Evolutionary conservation across 441 rosid genomes (phyloP), one percentile per base, ranked within the genome.

Genomic region (Euphorbia corollata): DNA sequence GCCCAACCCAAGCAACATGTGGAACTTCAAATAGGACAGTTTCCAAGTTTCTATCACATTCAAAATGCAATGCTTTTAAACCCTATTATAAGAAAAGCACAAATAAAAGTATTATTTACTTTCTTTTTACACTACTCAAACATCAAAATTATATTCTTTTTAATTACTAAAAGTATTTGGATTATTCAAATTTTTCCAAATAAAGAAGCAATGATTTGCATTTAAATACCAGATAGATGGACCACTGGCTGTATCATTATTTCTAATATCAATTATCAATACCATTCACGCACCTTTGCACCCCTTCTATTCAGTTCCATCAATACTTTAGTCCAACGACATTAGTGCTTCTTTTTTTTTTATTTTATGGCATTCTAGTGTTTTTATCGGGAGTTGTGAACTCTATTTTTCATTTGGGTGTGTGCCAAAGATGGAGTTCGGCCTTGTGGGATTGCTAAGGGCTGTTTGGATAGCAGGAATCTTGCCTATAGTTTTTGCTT

Each of bases 391-490:
- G 19, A 34, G 16, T 3, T 27, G 19, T 36, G 24, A 18, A 36
- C 24, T 34, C 65, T 47, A 54, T 59, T 62, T 59, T 61, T 27
- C 48, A 62, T 38, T 56, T 64, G 75, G 74, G 64, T 67, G 74
- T 61, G 23, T 23, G 38, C 43, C 41, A 63, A 39, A 53, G 63
- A 87, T 79, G 87, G 83, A 77, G 57, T 16, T 77, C 53, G 75
- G 79, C 60, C 51, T 83, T 39, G 79, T 74, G 18, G 78, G 70
- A 61, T 34, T 81, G 64, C 45, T 87, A 76, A 77, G 86, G 73
- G 74, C 63, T 13, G 83, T 74, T 48, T 87, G 92, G 92, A 65
- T 81, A 30, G 82, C 80, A 1, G 78, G 68, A 59, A 80, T 59
- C 20, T 47, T 84, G 67, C 86, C 89, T 38, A 57, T 83, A 43